Evolutionary conservation across 208 protist species (phyloP), one percentile per base, ranked within the genome.

Genomic region (Acanthamoeba divionensis): DNA sequence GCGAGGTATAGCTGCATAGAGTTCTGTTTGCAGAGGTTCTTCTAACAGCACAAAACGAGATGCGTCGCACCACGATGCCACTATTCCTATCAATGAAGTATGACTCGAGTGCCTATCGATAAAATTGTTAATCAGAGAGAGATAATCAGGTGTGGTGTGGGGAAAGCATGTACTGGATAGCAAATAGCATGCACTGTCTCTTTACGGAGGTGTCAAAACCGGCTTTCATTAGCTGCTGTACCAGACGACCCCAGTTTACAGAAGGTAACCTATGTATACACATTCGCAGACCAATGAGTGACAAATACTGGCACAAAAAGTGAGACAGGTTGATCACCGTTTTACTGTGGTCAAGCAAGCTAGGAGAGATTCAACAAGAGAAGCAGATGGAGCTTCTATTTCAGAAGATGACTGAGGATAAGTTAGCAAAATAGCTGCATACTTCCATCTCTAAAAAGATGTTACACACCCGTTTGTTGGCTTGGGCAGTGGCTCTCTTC

Each of bases 171-270:
- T 29, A 80, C 71, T 80, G 52, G 71, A 80, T 80, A 15, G 71
- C 71, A 36, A 80, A 80, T 26, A 21, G 36, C 29, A 80, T 50
- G 47, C 71, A 80, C 8, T 80, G 71, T 13, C 52, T 29, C 15
- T 50, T 44, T 29, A 80, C 41, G 45, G 9, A 26, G 31, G 57
- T 44, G 21, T 50, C 36, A 31, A 80, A 50, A 29, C 47, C 47
- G 36, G 71, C 71, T 36, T 80, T 80, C 71, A 80, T 80, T 26
- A 80, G 71, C 71, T 80, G 71, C 71, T 80, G 71, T 13, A 80
- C 47, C 2, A 80, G 47, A 18, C 71, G 71, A 9, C 24, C 71
- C 71, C 71, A 80, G 45, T 80, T 80, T 5, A 80, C 71, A 21
- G 71, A 50, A 6, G 71, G 71, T 13, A 80, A 24, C 38, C 24